Evolutionary conservation across 306 rosid genomes (phyloP).

Genomic region (Spatholobus suberectus): DNA sequence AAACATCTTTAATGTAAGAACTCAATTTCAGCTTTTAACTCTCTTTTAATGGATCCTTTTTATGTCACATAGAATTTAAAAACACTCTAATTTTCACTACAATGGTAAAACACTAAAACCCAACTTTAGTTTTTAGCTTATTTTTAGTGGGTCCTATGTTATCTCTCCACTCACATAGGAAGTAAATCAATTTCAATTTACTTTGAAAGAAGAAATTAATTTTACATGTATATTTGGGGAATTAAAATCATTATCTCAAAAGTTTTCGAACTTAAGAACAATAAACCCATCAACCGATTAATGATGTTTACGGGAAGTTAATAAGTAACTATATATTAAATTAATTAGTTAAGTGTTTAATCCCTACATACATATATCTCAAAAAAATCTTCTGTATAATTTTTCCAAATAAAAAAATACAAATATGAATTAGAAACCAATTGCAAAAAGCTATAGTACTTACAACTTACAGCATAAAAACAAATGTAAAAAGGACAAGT

Average conservation of each 20-base stretch:
- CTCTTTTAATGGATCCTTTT: too few species aligned
- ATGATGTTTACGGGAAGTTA: not conserved
- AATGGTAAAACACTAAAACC: too few species aligned
- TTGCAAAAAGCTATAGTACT: conserved; percentile 23
- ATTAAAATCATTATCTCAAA: not conserved
- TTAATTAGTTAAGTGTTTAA: not conserved
- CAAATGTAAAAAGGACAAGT: conserved; percentile 50
- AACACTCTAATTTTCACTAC: too few species aligned
- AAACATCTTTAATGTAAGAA: too few species aligned
- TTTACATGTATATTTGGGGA: not conserved
- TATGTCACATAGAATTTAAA: too few species aligned
- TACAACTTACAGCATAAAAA: conserved; percentile 40
- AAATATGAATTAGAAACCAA: conserved; percentile 7
- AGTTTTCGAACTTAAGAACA: not conserved
- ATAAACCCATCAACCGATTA: not conserved
- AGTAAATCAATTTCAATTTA: not conserved
- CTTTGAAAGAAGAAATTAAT: not conserved
- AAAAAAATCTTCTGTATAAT: not conserved
- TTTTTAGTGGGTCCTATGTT: too few species aligned
- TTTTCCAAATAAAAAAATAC: conserved; percentile 3
- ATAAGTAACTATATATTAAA: not conserved
- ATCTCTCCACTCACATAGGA: too few species aligned
- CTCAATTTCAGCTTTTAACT: too few species aligned
- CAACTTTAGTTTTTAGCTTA: too few species aligned
- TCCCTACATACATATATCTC: not conserved